Percentiles rank a stretch among this genome's conserved stretches.
These are phyloP conservation scores for Peronospora belbahrii DNA, from an alignment of 352 stramenopile species.

Conservation along the genomic window DNA sequence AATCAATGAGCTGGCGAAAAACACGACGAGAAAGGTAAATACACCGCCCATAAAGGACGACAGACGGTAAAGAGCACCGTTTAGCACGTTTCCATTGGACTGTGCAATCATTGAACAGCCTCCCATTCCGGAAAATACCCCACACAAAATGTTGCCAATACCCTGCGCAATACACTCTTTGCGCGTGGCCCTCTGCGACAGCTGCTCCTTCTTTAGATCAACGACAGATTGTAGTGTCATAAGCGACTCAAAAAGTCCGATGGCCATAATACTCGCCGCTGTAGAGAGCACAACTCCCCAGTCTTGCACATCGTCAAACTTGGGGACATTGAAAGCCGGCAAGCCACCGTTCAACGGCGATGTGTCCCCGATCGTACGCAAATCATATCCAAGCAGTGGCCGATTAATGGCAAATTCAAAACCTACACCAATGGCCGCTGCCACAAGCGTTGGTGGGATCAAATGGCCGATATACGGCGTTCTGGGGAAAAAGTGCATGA, in stretches of 20 bases:
- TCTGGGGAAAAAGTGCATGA: conserved; percentile 82
- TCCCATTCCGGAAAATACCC: conserved; percentile 89
- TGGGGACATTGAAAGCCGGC: conserved; percentile 43
- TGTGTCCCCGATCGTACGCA: conserved; percentile 73
- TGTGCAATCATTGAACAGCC: conserved; percentile 93
- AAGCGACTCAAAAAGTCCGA: conserved; percentile 91
- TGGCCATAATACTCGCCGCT: conserved; percentile 84
- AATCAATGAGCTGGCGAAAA: conserved; percentile 77
- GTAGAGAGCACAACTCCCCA: conserved; percentile 78
- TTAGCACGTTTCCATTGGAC: conserved; percentile 86
- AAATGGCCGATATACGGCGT: conserved; percentile 49
- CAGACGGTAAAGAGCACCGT: conserved; percentile 66
- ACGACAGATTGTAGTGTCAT: conserved; percentile 91
- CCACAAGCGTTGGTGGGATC: conserved; percentile 77
- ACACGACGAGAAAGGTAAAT: conserved; percentile 61
- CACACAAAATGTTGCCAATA: conserved; percentile 88
- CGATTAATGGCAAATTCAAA: conserved; percentile 87
- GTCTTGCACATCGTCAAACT: conserved; percentile 40
- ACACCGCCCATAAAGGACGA: conserved; percentile 63
- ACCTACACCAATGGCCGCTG: conserved; percentile 59
- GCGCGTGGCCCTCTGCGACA: conserved; percentile 47
- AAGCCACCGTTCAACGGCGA: conserved; percentile 45
- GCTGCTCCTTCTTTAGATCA: conserved; percentile 77
- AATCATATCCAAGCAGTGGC: conserved; percentile 56
- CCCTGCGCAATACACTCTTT: conserved; percentile 86